phyloP scores from a whole-genome alignment of 306 rosid species.

The Acacia acuminata region DNA sequence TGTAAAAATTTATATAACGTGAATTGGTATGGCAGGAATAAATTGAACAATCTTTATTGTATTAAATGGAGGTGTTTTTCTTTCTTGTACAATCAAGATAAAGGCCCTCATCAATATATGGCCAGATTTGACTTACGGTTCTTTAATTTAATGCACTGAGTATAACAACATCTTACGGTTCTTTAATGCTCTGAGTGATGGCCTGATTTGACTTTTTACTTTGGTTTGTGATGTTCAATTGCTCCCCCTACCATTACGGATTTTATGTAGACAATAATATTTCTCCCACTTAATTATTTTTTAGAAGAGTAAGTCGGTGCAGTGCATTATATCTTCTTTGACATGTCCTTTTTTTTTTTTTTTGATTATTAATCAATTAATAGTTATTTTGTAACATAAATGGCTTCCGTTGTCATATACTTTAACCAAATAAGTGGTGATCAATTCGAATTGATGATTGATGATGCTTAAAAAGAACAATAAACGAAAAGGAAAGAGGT shows the following conservation, averaged over 20 bases:
- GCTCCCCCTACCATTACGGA: not conserved
- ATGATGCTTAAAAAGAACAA: not conserved
- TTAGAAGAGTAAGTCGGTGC: not conserved
- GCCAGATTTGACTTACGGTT: constrained; percentile 26
- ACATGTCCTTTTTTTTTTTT: not conserved
- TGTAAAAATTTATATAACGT: not conserved
- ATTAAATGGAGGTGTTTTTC: not conserved
- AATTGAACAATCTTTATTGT: constrained; percentile 15
- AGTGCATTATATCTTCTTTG: not conserved
- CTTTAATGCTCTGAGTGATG: constrained; percentile 18
- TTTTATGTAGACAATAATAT: not conserved
- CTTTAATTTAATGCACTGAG: constrained; percentile 25
- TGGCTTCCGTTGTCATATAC: not conserved
- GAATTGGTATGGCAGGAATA: not conserved
- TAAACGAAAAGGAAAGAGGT: too few relatives aligned
- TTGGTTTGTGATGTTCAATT: not conserved
- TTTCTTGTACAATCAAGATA: not conserved
- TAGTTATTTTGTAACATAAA: not conserved
- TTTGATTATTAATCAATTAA: not conserved
- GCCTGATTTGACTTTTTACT: not conserved
- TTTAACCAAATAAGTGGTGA: not conserved
- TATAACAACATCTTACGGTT: constrained; percentile 24
- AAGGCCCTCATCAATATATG: not conserved
- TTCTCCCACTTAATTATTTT: not conserved
- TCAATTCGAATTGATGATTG: not conserved